phyloP scores from a whole-genome alignment of 176 grass and related monocot species.

The Cenchrus americanus region DNA sequence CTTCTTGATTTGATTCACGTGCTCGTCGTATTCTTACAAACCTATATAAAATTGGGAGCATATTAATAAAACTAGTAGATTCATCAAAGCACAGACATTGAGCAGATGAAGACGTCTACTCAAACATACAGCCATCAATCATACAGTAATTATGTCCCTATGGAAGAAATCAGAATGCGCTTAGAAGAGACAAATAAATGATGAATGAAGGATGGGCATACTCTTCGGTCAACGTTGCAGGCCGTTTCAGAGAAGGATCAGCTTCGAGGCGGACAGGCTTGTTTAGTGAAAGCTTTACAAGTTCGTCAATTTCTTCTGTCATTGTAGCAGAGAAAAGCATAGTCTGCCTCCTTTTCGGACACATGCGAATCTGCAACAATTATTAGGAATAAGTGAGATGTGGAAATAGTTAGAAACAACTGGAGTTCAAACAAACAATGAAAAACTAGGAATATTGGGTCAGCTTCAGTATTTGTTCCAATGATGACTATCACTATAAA shows the following conservation, averaged over 20 bases:
- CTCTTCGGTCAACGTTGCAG: slow-evolving; percentile 89
- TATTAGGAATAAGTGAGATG: background rate
- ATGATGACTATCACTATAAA: background rate
- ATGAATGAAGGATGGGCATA: slow-evolving; percentile 42
- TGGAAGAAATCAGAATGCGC: background rate
- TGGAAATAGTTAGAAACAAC: background rate
- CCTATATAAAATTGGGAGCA: slow-evolving; percentile 51
- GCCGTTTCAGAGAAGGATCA: slow-evolving; percentile 81
- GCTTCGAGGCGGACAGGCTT: slow-evolving; percentile 92
- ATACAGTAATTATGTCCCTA: background rate
- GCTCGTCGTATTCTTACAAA: slow-evolving; percentile 84
- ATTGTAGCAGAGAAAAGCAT: slow-evolving; percentile 99
- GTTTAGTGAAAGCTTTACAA: slow-evolving; percentile 88
- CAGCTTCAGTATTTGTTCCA: background rate
- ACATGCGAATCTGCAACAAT: slow-evolving; percentile 74
- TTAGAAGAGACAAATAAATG: slow-evolving; percentile 22
- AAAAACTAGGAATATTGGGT: background rate
- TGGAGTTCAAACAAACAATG: background rate
- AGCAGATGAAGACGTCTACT: background rate
- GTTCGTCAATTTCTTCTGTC: slow-evolving; percentile 85
- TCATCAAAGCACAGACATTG: slow-evolving; percentile 3
- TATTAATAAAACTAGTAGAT: slow-evolving; percentile 13
- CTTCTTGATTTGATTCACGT: slow-evolving; percentile 89
- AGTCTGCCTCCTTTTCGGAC: slow-evolving; percentile 89
- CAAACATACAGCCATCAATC: background rate